These are phyloP conservation scores for Narthecium ossifragum DNA, from an alignment of 106 monocot genomes.

Conservation along the genomic window DNA sequence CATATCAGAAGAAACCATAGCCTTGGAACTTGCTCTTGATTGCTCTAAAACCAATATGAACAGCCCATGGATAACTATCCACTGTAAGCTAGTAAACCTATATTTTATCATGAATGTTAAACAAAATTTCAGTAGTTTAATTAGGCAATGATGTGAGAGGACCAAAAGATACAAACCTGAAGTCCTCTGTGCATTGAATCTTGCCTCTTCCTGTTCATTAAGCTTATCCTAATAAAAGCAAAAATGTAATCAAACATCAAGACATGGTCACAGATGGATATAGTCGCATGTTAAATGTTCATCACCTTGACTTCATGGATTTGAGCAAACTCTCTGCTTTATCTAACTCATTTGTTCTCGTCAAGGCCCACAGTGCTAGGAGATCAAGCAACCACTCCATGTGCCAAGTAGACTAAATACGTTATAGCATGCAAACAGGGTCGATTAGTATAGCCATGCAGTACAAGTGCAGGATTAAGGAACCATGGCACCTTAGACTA, in stretches of 20 bases:
- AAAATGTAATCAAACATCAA: slow-evolving; percentile 3
- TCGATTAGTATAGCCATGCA: not conserved
- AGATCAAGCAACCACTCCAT: slow-evolving; percentile 78
- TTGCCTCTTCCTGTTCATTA: slow-evolving; percentile 54
- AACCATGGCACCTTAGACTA: no score
- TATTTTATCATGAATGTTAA: no score
- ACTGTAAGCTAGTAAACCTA: no score
- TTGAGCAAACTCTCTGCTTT: slow-evolving; percentile 48
- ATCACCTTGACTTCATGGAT: slow-evolving; percentile 63
- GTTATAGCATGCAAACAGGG: not conserved
- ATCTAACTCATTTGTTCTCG: slow-evolving; percentile 25
- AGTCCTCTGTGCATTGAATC: slow-evolving; percentile 44
- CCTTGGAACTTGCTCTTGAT: no score
- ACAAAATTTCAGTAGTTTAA: no score
- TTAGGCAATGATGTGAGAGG: no score
- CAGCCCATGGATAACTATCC: no score
- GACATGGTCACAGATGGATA: not conserved
- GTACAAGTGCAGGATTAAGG: no score
- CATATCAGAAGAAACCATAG: no score
- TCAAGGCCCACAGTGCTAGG: slow-evolving; percentile 65
- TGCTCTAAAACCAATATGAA: no score
- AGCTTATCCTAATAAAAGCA: slow-evolving; percentile 29
- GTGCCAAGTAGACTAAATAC: slow-evolving; percentile 63
- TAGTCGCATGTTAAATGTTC: not conserved
- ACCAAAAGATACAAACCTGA: slow-evolving; percentile 28